Conservation (phyloP, 23 red algal species). For the Gracilaria domingensis region DNA sequence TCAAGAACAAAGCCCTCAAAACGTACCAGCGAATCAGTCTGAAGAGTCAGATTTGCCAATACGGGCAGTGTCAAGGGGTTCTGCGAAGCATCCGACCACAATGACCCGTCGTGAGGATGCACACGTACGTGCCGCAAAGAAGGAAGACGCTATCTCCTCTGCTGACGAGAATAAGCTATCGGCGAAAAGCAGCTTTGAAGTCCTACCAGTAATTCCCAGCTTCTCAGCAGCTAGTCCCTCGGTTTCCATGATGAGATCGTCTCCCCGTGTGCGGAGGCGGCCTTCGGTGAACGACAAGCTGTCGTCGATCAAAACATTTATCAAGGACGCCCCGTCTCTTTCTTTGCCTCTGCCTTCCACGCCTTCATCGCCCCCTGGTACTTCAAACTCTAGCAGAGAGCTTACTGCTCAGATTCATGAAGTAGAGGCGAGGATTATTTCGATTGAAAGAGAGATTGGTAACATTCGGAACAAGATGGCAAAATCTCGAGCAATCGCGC, state of each 20-base stretch:
- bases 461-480: not conserved
- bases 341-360: not conserved
- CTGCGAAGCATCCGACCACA: not conserved
- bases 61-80: too few relatives aligned
- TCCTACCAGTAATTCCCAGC: not conserved
- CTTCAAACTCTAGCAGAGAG: not conserved
- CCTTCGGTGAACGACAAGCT: slow-evolving; percentile 13
- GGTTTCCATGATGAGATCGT: slow-evolving; percentile 34
- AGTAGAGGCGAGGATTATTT: slow-evolving; percentile 41
- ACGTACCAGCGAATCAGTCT: not conserved
- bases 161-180: not conserved
- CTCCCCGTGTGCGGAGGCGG: slow-evolving; percentile 10
- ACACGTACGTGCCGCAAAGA: not conserved
- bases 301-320: slow-evolving; percentile 14
- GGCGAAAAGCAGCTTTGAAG: not conserved
- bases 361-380: not conserved
- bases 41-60: not conserved
- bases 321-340: not conserved
- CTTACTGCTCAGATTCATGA: slow-evolving; percentile 41
- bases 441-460: slow-evolving; percentile 11
- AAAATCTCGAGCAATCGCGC: not conserved
- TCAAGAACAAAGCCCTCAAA: not conserved
- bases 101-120: not conserved
- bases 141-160: not conserved
- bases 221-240: slow-evolving; percentile 33